Conservation (phyloP, 129 eudicot species). For the Tagetes patula region DNA sequence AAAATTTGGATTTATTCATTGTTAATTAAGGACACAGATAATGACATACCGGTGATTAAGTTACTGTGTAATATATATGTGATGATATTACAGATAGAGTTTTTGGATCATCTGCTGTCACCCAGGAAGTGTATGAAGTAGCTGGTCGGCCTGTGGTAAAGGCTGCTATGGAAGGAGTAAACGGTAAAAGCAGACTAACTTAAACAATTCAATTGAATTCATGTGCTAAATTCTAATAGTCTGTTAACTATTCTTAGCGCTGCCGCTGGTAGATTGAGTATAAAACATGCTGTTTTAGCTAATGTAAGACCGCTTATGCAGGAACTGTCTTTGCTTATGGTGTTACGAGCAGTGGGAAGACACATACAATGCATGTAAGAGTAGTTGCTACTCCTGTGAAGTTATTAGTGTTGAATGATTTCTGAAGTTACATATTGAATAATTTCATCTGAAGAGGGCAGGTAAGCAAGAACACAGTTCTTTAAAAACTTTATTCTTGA, state of each 20-base stretch:
- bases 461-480: constrained; percentile 8
- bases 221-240: not conserved
- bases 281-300: constrained; percentile 13
- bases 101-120: constrained; percentile 68
- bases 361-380: constrained; percentile 99
- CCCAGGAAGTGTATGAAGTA: constrained; percentile 93
- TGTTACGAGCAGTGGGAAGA: constrained; percentile 99
- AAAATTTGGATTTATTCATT: not conserved
- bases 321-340: constrained; percentile 99
- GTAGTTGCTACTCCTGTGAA: constrained; percentile 9
- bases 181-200: constrained; percentile 41
- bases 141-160: constrained; percentile 93
- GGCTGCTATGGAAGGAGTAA: constrained; percentile 95
- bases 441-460: constrained; percentile 1
- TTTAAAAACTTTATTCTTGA: constrained; percentile 1
- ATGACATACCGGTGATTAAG: not conserved
- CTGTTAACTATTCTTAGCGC: not conserved
- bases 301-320: constrained; percentile 40
- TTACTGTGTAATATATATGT: constrained; percentile 14
- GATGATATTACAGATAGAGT: constrained; percentile 67
- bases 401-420: constrained; percentile 17
- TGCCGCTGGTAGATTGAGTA: not conserved
- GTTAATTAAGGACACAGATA: not conserved
- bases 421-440: constrained; percentile 7
- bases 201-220: constrained; percentile 6